A percentile compares a stretch with the other conserved stretches of the same genome.
phyloP scores from a whole-genome alignment of 2,329 filamentous ascomycete genomes.

The Hawksworthiomyces lignivorus region DNA sequence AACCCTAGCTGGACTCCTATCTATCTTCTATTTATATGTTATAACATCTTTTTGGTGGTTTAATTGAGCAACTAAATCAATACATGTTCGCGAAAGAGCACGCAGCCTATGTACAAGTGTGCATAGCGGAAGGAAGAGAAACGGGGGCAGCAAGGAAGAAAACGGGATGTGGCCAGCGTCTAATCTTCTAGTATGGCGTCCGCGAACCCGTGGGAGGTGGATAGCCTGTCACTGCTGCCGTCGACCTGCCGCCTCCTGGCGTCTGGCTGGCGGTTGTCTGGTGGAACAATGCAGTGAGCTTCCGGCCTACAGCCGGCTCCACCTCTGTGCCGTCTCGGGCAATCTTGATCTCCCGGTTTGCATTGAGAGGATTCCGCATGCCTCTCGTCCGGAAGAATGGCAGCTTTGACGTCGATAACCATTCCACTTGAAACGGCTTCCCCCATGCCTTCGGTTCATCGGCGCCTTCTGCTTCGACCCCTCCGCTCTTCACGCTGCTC shows the following conservation, averaged over 20 bases:
- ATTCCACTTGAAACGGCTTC: constrained; percentile 85
- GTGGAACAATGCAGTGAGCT: constrained; percentile 73
- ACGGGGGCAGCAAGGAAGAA: background rate
- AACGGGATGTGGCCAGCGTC: no score
- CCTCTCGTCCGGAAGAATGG: constrained; percentile 87
- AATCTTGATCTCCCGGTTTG: constrained; percentile 88
- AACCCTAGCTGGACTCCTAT: no score
- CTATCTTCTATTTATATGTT: no score
- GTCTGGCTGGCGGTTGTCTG: constrained; percentile 14
- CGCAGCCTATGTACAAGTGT: no score
- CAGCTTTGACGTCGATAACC: constrained; percentile 74
- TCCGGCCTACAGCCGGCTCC: constrained; percentile 71
- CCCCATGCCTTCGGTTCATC: constrained; percentile 64
- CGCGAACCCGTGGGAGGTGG: no score
- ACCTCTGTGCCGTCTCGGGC: constrained; percentile 90
- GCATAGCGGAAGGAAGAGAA: background rate
- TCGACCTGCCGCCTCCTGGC: no score
- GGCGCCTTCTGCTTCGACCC: constrained; percentile 26
- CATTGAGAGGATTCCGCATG: constrained; percentile 88
- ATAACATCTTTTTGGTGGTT: no score
- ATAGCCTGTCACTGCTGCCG: constrained; percentile 28
- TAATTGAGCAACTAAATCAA: no score
- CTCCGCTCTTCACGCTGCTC: constrained; percentile 30
- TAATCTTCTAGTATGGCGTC: no score
- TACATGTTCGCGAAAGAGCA: no score